Evolutionary conservation across 2,329 filamentous ascomycete species (phyloP).

Genomic region (Aspergillus pseudoglaucus): DNA sequence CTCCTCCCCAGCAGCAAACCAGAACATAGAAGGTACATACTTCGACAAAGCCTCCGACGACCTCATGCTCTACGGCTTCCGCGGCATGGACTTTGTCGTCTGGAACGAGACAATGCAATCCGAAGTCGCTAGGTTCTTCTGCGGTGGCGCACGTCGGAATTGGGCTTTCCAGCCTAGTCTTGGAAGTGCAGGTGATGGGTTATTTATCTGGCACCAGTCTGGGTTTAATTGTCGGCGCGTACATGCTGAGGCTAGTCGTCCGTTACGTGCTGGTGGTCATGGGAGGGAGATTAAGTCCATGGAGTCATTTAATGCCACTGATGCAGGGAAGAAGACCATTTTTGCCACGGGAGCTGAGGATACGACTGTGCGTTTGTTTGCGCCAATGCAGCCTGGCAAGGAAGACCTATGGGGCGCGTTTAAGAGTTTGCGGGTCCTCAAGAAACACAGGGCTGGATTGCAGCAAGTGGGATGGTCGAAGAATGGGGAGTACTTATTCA

Average conservation of each 20-base stretch:
- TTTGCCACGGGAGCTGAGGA: conserved; percentile 66
- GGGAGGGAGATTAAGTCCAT: conserved; percentile 75
- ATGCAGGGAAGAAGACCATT: conserved; percentile 22
- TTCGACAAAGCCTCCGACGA: conserved; percentile 47
- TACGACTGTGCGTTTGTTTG: conserved; percentile 66
- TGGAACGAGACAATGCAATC: conserved; percentile 69
- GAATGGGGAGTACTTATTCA: conserved; percentile 66
- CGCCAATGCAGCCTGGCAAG: conserved; percentile 11
- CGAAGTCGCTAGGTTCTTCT: conserved; percentile 67
- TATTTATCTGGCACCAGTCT: conserved; percentile 70
- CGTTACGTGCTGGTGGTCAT: conserved; percentile 65
- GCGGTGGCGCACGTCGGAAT: conserved; percentile 75
- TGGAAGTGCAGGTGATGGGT: conserved; percentile 33
- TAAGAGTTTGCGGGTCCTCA: conserved; percentile 58
- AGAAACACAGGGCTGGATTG: conserved; percentile 75
- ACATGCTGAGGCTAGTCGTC: conserved; percentile 33
- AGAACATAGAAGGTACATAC: conserved; percentile 68
- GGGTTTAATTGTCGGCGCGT: conserved; percentile 47
- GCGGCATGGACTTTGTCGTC: conserved; percentile 68
- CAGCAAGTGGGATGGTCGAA: conserved; percentile 71
- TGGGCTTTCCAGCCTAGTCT: conserved; percentile 53
- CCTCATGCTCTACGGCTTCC: conserved; percentile 74
- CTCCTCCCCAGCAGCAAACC: conserved; percentile 63
- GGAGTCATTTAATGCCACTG: conserved; percentile 37
- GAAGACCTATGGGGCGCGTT: conserved; percentile 23